A percentile compares a stretch with the other conserved stretches of the same genome.
Conservation (phyloP, 495 filamentous ascomycete genomes). For the Mytilinidion resinicola region DNA sequence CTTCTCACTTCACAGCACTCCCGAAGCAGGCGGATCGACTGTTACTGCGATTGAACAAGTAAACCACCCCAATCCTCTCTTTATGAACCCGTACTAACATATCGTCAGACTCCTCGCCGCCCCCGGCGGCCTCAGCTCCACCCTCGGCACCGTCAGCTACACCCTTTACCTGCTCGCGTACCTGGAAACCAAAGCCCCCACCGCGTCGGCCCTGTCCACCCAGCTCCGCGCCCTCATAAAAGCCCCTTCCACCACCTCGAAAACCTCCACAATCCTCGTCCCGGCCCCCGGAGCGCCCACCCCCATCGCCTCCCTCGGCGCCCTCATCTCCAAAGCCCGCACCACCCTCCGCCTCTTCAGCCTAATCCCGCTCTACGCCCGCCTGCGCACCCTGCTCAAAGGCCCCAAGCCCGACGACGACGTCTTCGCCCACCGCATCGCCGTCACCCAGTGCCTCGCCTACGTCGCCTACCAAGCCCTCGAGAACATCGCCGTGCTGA, state of each 20-base stretch:
- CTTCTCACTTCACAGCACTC: constrained; percentile 11
- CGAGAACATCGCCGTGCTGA: constrained; percentile 33
- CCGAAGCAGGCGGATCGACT: constrained; percentile 26
- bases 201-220: constrained; percentile 13
- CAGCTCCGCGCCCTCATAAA: constrained; percentile 25
- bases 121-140: constrained; percentile 34
- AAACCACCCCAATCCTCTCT: not conserved
- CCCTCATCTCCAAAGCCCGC: constrained; percentile 30
- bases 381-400: constrained; percentile 28
- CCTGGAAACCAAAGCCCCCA: constrained; percentile 27
- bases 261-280: constrained; percentile 14
- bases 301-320: constrained; percentile 26
- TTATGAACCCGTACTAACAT: not conserved
- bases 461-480: constrained; percentile 36
- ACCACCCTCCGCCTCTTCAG: constrained; percentile 36
- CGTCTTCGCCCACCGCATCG: constrained; percentile 29
- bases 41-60: constrained; percentile 37
- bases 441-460: constrained; percentile 26
- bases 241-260: not conserved
- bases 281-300: constrained; percentile 15
- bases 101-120: constrained; percentile 29
- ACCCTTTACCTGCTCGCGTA: constrained; percentile 36
- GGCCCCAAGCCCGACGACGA: constrained; percentile 30
- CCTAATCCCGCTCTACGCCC: constrained; percentile 34
- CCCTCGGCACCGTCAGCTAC: constrained; percentile 38